phyloP scores from a whole-genome alignment of 2,329 filamentous ascomycete genomes.

The Xylaria multiplex region DNA sequence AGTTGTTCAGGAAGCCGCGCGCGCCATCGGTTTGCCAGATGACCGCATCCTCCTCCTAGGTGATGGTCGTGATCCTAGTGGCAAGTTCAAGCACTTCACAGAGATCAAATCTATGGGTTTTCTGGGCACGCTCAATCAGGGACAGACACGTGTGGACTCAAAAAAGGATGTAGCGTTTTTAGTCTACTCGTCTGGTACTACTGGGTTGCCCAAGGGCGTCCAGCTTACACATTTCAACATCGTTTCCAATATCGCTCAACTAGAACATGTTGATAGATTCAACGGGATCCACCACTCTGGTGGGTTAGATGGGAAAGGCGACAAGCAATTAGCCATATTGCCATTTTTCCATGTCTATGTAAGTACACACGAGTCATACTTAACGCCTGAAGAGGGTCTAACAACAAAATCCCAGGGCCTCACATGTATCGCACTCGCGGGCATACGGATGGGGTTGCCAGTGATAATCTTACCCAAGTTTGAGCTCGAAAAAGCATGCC shows the following conservation, averaged over 20 bases:
- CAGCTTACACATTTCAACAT: conserved; percentile 87
- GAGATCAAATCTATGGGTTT: conserved; percentile 72
- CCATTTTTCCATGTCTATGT: conserved; percentile 95
- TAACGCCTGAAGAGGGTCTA: not conserved
- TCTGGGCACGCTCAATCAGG: conserved; percentile 62
- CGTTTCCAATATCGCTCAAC: conserved; percentile 75
- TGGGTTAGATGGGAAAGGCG: conserved; percentile 69
- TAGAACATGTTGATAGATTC: conserved; percentile 61
- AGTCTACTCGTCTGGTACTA: conserved; percentile 90
- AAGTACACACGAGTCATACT: conserved; percentile 45
- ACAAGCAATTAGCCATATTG: conserved; percentile 80
- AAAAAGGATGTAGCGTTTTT: conserved; percentile 82
- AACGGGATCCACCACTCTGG: conserved; percentile 66
- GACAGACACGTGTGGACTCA: conserved; percentile 69
- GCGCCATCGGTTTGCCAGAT: conserved; percentile 73
- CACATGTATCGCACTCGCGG: conserved; percentile 75
- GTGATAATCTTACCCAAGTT: conserved; percentile 81
- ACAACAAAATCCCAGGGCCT: conserved; percentile 60
- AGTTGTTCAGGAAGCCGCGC: conserved; percentile 73
- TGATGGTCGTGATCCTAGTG: conserved; percentile 68
- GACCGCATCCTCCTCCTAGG: conserved; percentile 82
- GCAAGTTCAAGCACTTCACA: conserved; percentile 75
- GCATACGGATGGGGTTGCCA: conserved; percentile 72
- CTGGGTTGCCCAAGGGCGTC: conserved; percentile 90
- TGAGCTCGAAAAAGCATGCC: conserved; percentile 81